Conservation (phyloP, 179 eudicot species). For the Beta macrorhiza region DNA sequence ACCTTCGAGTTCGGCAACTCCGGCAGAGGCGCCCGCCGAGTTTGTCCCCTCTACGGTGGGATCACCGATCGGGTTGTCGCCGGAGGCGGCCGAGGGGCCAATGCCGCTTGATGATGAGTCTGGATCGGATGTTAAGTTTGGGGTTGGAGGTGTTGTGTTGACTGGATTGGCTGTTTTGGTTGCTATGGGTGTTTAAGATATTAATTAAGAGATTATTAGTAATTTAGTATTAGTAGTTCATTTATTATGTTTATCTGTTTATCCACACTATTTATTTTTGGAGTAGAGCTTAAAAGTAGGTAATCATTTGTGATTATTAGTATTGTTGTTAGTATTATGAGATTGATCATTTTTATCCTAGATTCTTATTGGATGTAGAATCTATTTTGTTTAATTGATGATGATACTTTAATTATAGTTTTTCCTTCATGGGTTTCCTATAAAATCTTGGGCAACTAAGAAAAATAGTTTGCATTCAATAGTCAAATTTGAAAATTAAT, state of each 20-base stretch:
- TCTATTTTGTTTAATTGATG: not conserved
- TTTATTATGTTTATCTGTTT: not conserved
- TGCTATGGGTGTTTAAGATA: not conserved
- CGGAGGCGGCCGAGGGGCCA: constrained; percentile 24
- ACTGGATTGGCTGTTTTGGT: constrained; percentile 23
- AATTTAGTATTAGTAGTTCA: not conserved
- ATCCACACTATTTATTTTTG: not conserved
- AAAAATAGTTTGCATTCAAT: too few relatives aligned
- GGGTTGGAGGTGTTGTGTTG: constrained; percentile 21
- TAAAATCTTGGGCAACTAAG: too few relatives aligned
- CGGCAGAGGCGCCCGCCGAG: constrained; percentile 18
- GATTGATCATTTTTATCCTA: not conserved
- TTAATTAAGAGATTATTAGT: not conserved
- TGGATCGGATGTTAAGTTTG: constrained; percentile 8
- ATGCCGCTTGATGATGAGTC: constrained; percentile 15
- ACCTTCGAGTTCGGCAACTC: constrained; percentile 24
- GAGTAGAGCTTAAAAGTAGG: too few relatives aligned
- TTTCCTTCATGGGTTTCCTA: too few relatives aligned
- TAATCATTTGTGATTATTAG: not conserved
- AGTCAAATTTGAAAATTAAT: too few relatives aligned
- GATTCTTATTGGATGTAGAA: not conserved
- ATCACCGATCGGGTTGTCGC: constrained; percentile 11
- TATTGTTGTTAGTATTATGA: not conserved
- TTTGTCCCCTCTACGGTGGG: constrained; percentile 18
- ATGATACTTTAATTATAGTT: not conserved